phyloP scores from a whole-genome alignment of 1,284 basidiomycete genomes.

The Rhodotorula sp. region DNA sequence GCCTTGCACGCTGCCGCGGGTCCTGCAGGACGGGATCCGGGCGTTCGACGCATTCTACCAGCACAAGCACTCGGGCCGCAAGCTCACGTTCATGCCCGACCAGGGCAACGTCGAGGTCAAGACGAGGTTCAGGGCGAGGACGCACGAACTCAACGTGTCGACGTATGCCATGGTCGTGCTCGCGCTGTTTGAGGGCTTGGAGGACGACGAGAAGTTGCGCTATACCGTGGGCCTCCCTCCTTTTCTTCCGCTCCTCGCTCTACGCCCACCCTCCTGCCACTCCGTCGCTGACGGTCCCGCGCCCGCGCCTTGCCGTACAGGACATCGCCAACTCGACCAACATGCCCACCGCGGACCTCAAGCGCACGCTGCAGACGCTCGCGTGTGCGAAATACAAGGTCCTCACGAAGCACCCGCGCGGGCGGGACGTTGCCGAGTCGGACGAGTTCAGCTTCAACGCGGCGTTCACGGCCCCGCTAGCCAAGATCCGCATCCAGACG shows the following conservation, averaged over 20 bases:
- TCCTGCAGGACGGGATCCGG: conserved; percentile 65
- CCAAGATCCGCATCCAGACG: conserved; percentile 92
- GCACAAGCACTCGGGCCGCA: conserved; percentile 81
- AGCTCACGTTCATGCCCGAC: conserved; percentile 91
- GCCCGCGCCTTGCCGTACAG: conserved; percentile 51
- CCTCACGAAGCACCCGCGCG: conserved; percentile 84
- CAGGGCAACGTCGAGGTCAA: conserved; percentile 88
- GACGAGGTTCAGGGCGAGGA: conserved; percentile 74
- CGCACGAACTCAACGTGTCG: conserved; percentile 89
- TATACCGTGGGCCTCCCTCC: conserved; percentile 62
- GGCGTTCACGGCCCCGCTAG: conserved; percentile 75
- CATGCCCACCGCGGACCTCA: conserved; percentile 77
- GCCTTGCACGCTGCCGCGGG: conserved; percentile 66
- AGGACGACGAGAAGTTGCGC: conserved; percentile 67
- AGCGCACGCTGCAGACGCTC: conserved; percentile 89
- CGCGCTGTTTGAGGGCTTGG: conserved; percentile 77
- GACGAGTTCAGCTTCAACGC: conserved; percentile 91
- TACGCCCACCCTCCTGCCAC: fast-evolving
- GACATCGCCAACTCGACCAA: conserved; percentile 63
- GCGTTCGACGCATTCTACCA: conserved; percentile 91
- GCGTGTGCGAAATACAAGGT: conserved; percentile 97
- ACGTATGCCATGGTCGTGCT: conserved; percentile 88
- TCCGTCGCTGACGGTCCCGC: too few relatives aligned
- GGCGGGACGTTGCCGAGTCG: conserved; percentile 71
- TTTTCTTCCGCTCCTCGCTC: neutral